Evolutionary conservation across 176 grass and related monocot species (phyloP), one percentile per base, ranked within the genome.

Genomic region (Puya raimondii): DNA sequence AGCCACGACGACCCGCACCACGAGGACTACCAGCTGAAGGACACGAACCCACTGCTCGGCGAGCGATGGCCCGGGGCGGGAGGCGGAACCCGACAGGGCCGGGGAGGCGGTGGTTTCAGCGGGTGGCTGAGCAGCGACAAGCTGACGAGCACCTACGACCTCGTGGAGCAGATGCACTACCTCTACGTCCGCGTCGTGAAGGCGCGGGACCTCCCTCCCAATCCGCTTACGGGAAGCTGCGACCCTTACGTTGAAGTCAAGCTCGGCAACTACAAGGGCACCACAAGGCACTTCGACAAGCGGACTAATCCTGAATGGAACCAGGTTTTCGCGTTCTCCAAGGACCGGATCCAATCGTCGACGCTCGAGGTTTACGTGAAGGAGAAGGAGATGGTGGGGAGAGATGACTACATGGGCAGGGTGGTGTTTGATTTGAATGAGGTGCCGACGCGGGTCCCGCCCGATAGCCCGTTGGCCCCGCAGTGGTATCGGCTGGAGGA

Each of bases 101-200:
- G 0, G 33, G 33, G 33, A 42, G 68, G 63, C 54, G 71, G 88
- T 75, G 81, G 74, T 9, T 57, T 89, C 64, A 81, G 79, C 3
- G 81, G 86, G 2, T 80, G 80, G 78, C 84, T 83, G 1, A 83
- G 83, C 71, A 78, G 72, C 15, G 92, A 96, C 81, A 96, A 96
- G 84, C 81, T 88, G 51, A 87, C 88, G 14, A 92, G 92, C 84
- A 96, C 92, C 1, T 96, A 92, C 67, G 92, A 96, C 78, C 81
- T 96, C 12, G 92, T 96, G 25, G 88, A 96, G 79, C 92, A 96
- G 84, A 92, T 87, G 86, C 92, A 85, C 86, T 96, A 87, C 84
- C 86, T 96, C 13, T 96, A 96, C 71, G 88, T 96, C 54, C 84
- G 88, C 69, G 92, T 96, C 0, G 88, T 92, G 0, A 96, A 96